These are phyloP conservation scores for Vaucheria bursata DNA, from an alignment of 352 stramenopile genomes.

Conservation along the genomic window DNA sequence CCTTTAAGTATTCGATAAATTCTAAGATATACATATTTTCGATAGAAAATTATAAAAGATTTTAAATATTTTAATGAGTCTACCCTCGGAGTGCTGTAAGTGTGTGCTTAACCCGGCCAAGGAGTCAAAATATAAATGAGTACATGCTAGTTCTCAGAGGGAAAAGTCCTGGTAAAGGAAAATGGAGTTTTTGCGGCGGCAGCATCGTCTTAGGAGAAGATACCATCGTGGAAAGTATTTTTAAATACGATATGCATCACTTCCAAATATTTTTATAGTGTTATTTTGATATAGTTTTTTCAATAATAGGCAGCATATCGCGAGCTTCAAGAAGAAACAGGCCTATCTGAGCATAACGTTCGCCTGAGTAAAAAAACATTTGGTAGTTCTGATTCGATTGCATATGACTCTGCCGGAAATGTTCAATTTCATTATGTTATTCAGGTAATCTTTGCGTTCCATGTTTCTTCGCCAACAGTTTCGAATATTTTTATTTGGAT, in stretches of 20 bases:
- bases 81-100: background rate
- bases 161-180: background rate
- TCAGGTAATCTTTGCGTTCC: no score
- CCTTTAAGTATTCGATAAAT: no score
- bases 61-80: no score
- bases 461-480: no score
- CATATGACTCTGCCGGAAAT: background rate
- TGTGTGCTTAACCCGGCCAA: background rate
- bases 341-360: background rate
- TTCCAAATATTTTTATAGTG: no score
- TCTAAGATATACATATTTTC: no score
- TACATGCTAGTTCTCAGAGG: background rate
- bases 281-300: no score
- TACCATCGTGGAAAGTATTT: background rate
- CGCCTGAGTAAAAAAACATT: background rate
- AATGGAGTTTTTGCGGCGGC: conserved; percentile 8
- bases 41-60: no score
- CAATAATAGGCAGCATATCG: background rate
- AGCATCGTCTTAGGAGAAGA: background rate
- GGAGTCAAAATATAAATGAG: no score
- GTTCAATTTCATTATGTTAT: conserved; percentile 2
- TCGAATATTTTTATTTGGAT: no score
- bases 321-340: background rate
- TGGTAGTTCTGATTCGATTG: background rate
- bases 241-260: no score